These are phyloP conservation scores for Tetrahymena borealis DNA, from an alignment of 73 alveolate genomes.

Conservation along the genomic window DNA sequence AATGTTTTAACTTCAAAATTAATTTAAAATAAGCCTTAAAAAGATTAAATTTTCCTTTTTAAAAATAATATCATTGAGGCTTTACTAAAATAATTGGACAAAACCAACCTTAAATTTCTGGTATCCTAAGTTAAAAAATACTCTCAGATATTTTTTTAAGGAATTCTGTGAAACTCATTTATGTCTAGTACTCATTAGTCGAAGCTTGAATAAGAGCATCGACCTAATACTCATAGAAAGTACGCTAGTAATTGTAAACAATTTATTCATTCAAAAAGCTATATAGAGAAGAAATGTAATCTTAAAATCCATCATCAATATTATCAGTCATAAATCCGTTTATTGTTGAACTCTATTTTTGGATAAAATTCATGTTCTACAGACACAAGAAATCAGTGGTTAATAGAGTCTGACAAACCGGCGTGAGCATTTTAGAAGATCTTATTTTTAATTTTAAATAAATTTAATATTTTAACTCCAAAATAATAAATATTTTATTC, in stretches of 20 bases:
- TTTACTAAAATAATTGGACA: no score
- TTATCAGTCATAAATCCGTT: neutral
- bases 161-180: neutral
- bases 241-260: neutral
- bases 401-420: neutral
- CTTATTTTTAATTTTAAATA: neutral
- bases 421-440: neutral
- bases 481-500: neutral
- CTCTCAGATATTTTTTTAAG: neutral
- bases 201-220: neutral
- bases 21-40: no score
- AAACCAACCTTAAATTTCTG: neutral
- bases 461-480: neutral
- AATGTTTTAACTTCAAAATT: no score
- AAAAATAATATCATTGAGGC: no score
- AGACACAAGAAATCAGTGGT: neutral
- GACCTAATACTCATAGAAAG: neutral
- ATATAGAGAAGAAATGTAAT: neutral
- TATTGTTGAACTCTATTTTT: neutral
- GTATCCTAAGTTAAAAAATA: neutral
- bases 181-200: neutral
- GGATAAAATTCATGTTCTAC: neutral
- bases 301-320: neutral
- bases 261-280: neutral
- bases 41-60: no score